These are phyloP conservation scores for Huntiella omanensis DNA, from an alignment of 2,329 filamentous ascomycete genomes.

Conservation along the genomic window DNA sequence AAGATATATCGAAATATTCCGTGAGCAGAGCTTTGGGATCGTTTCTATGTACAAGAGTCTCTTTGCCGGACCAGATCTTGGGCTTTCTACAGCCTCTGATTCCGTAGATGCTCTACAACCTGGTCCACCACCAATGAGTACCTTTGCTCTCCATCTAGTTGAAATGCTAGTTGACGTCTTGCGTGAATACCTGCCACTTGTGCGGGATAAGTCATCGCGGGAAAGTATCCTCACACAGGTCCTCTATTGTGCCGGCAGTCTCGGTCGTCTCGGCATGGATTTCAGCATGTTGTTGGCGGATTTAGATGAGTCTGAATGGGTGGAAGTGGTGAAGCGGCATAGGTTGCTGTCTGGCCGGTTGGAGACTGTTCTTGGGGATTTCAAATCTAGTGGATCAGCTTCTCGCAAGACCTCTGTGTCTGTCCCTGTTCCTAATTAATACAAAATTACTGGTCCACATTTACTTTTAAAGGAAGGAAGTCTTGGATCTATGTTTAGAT, in stretches of 20 bases:
- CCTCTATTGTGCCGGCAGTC: constrained; percentile 76
- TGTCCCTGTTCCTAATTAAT: background rate
- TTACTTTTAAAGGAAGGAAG: too few relatives aligned
- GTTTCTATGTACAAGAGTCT: constrained; percentile 88
- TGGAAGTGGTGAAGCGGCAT: constrained; percentile 75
- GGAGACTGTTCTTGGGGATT: constrained; percentile 46
- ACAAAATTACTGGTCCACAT: too few relatives aligned
- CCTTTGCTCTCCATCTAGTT: constrained; percentile 70
- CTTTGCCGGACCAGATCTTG: constrained; percentile 33
- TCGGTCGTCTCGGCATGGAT: constrained; percentile 78
- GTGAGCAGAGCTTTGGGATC: constrained; percentile 91
- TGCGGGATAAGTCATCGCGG: constrained; percentile 59
- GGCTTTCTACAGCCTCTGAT: constrained; percentile 8
- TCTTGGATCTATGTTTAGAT: background rate
- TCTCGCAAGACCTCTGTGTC: constrained; percentile 6
- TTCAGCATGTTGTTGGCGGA: constrained; percentile 60
- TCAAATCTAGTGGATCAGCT: constrained; percentile 17
- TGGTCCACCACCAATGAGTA: constrained; percentile 58
- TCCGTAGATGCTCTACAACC: constrained; percentile 29
- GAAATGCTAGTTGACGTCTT: constrained; percentile 64
- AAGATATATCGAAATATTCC: constrained; percentile 89
- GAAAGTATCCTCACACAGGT: constrained; percentile 87
- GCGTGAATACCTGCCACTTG: constrained; percentile 56
- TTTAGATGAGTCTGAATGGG: constrained; percentile 48
- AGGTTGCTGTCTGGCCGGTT: constrained; percentile 63